Evolutionary conservation across 352 stramenopile species (phyloP), one percentile per base, ranked within the genome.

Genomic region (Pythium pectinolyticum): DNA sequence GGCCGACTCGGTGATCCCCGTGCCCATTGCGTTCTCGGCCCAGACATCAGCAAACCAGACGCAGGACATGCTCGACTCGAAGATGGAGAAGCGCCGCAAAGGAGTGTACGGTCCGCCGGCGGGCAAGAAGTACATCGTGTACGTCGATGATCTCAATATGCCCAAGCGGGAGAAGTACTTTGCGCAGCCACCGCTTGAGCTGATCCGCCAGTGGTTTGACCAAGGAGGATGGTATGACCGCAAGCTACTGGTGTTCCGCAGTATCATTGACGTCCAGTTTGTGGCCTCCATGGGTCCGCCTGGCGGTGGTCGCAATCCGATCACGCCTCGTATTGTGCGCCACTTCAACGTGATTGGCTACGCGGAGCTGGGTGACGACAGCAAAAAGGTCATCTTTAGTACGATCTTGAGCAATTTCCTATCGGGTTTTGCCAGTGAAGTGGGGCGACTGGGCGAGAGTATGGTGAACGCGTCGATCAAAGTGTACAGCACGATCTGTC

Each of bases 131-230:
- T 97, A 94, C 65, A 92, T 98, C 35, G 76, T 98, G n/a, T 97
- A 98, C 66, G 87, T 98, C 35, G 95, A 98, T 66, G 95, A 98
- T 67, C 64, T 98, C 8, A 98, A 98, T 69, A 98, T 98, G 95
- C 94, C 95, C 15, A 97, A 97, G 69, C 84, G 87, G 17, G 94
- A 98, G 58, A 95, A 94, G 51, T 98, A 95, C 61, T 97, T 96
- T 52, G 94, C 95, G 0, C 94, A 98, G 73, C 95, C 95, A 25
- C 93, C 95, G 3, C 77, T 98, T n/a, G 95, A 98, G 66, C 73
- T 98, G 27, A 79, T 98, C 40, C 85, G 93, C 1, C 93, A 98
- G 69, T 98, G 89, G 88, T 96, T 98, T 46, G 89, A 97, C 55
- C 92, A 98, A 69, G 83, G 84, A 4, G 94, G 93, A 17, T 98